Evolutionary conservation across 306 rosid species (phyloP).

Genomic region (Prinsepia uniflora): DNA sequence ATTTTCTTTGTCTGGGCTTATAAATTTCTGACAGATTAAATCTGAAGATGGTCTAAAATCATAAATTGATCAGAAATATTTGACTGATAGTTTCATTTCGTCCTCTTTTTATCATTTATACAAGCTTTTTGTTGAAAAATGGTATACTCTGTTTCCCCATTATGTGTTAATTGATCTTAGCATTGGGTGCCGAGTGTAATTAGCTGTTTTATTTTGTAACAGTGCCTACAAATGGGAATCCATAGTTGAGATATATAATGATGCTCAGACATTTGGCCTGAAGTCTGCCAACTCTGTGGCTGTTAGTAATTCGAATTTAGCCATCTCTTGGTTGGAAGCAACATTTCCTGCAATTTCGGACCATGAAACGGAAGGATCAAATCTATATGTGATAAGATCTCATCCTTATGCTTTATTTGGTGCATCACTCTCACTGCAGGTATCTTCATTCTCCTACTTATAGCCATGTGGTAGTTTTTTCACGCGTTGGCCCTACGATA

Average conservation of each 20-base stretch:
- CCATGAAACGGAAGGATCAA: slow-evolving; percentile 50
- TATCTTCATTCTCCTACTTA: slow-evolving; percentile 25
- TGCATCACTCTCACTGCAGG: slow-evolving; percentile 86
- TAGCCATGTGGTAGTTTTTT: slow-evolving; percentile 19
- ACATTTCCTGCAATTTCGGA: slow-evolving; percentile 65
- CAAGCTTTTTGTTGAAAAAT: not conserved
- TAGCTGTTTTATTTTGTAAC: slow-evolving; percentile 32
- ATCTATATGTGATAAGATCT: slow-evolving; percentile 43
- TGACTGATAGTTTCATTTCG: not conserved
- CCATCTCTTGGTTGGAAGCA: slow-evolving; percentile 92
- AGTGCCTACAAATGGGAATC: slow-evolving; percentile 77
- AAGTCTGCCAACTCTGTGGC: slow-evolving; percentile 61
- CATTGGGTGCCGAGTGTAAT: slow-evolving; percentile 20
- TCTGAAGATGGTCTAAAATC: not conserved
- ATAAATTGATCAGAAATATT: not conserved
- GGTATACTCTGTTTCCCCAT: not conserved
- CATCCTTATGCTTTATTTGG: slow-evolving; percentile 80
- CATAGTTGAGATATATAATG: slow-evolving; percentile 66
- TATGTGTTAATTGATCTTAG: slow-evolving; percentile 13
- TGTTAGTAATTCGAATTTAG: slow-evolving; percentile 66
- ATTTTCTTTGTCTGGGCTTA: not conserved
- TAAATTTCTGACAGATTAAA: not conserved
- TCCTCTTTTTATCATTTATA: not conserved
- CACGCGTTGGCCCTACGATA: slow-evolving; percentile 2
- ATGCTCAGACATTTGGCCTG: slow-evolving; percentile 76